Base-by-base conservation (phyloP, 441 rosid genomes). In the Populus hybrid region DNA sequence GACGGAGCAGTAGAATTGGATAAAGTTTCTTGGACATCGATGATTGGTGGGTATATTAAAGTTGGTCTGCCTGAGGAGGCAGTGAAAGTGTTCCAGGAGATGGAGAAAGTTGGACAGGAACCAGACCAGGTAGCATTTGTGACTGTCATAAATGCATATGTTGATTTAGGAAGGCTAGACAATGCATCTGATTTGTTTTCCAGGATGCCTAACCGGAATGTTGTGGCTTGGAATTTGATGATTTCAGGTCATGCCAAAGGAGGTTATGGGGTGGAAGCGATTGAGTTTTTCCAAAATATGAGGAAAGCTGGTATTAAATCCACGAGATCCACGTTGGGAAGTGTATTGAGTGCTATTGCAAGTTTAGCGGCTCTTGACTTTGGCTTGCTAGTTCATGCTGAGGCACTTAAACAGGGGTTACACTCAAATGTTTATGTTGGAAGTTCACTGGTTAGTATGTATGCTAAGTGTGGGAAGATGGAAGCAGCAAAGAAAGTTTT, bases 201-300 rank as follows among this genome's bases (percentile, higher is more conserved):
- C 72, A 84, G 82, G 83, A 89, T 92, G 86, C 88, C 87, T 70
- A 86, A 74, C 69, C 94, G 89, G 20, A 88, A 91, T 85, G 94
- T 92, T 64, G 92, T 93, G 8, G 96, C 96, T 10, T 93, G 99
- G 97, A 95, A 95, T 86, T 89, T 95, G 80, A 90, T 95, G 93
- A 93, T 95, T 69, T 92, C 99, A 42, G 98, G 95, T 80, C 92
- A 95, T 85, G 88, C 94, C 50, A 84, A 92, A 84, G 87, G 87
- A 84, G 97, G 98, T 70, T 83, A 82, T 68, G 89, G 84, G 81
- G 78, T 33, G 2, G 81, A 89, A 77, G 93, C 98, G 80, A 70
- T 91, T 38, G 74, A 85, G 3, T 86, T 87, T 71, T 95, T 86
- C 61, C 85, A 75, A 69, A 85, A 82, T 68, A 93, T 95, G 98